Evolutionary conservation across 2,329 filamentous ascomycete genomes (phyloP).

Genomic region (Colletotrichum noveboracense): DNA sequence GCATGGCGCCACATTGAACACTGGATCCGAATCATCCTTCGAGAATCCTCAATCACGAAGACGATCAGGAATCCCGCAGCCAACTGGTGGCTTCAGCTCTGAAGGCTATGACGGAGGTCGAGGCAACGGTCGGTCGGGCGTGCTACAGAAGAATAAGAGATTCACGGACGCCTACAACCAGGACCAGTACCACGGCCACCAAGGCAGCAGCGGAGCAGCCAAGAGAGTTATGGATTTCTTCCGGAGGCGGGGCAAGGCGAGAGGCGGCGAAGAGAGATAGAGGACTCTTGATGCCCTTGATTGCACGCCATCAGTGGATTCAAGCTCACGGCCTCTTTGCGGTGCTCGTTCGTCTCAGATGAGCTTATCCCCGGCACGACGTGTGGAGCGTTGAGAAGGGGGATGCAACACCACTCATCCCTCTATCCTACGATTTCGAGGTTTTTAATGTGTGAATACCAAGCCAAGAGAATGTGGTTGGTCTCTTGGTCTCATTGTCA

Average conservation of each 20-base stretch:
- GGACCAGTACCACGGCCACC: constrained; percentile 71
- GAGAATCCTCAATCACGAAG: constrained; percentile 40
- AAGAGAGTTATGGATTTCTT: constrained; percentile 99
- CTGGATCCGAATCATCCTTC: constrained; percentile 59
- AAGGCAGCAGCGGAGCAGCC: constrained; percentile 85
- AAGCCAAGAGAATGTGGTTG: constrained; percentile 6
- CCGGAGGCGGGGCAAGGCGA: constrained; percentile 80
- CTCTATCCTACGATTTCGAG: not conserved
- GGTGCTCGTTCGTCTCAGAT: constrained; percentile 12
- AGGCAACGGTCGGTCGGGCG: constrained; percentile 16
- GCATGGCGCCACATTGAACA: constrained; percentile 51
- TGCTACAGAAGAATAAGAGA: constrained; percentile 82
- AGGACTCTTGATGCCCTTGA: constrained; percentile 4
- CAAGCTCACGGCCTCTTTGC: constrained; percentile 7
- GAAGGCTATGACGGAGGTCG: constrained; percentile 45
- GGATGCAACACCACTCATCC: not conserved
- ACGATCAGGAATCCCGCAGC: constrained; percentile 47
- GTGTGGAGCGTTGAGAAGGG: constrained; percentile 7
- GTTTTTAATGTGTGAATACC: constrained; percentile 19
- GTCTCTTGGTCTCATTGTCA: constrained; percentile 8
- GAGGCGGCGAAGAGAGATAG: constrained; percentile 63
- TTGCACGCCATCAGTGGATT: constrained; percentile 2
- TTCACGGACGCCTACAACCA: constrained; percentile 90
- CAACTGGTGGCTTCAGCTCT: constrained; percentile 43
- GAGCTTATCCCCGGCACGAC: constrained; percentile 17